A percentile compares a stretch with the other conserved stretches of the same genome.
phyloP scores from a whole-genome alignment of 2,329 filamentous ascomycete genomes.

The Aspergillus glaucus region DNA sequence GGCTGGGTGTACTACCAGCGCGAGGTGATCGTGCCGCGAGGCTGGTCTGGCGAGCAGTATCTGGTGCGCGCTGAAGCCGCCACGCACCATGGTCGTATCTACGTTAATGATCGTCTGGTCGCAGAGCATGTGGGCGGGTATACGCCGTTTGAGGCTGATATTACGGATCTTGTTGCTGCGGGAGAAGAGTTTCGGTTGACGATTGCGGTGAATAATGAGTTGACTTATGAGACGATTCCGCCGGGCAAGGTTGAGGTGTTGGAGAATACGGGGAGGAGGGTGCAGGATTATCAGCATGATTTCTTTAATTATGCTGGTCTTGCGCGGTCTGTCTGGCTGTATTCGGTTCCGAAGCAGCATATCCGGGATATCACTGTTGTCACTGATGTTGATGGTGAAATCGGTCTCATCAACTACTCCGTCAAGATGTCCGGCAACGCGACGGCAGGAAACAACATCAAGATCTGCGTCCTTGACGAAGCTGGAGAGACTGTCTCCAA shows the following conservation, averaged over 20 bases:
- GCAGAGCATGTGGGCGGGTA: slow-evolving; percentile 22
- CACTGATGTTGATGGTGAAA: slow-evolving; percentile 10
- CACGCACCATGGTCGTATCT: slow-evolving; percentile 21
- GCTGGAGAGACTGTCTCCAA: background rate
- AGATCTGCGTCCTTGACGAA: background rate
- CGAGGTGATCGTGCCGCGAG: slow-evolving; percentile 16
- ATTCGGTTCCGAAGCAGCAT: slow-evolving; percentile 13
- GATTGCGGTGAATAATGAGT: slow-evolving; percentile 25
- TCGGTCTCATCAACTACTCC: slow-evolving; percentile 2
- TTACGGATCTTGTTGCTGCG: slow-evolving; percentile 13
- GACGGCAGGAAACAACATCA: background rate
- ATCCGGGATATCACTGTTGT: slow-evolving; percentile 20
- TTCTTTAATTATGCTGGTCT: slow-evolving; percentile 28
- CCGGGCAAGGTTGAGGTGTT: slow-evolving; percentile 12
- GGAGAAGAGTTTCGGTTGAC: slow-evolving; percentile 22
- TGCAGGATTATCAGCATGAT: slow-evolving; percentile 23
- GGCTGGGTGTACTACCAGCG: slow-evolving; percentile 29
- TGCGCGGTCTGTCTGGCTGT: slow-evolving; percentile 23
- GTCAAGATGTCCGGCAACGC: background rate
- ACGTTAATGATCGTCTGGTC: slow-evolving; percentile 20
- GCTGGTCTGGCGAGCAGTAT: slow-evolving; percentile 12
- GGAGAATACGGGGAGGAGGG: slow-evolving; percentile 9
- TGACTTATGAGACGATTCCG: slow-evolving; percentile 24
- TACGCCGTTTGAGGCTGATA: slow-evolving; percentile 21
- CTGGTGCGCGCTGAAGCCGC: slow-evolving; percentile 22